A percentile compares a stretch with the other conserved stretches of the same genome.
These are phyloP conservation scores for Cladophialophora yegresii DNA, from an alignment of 2,329 filamentous ascomycete species.

Conservation along the genomic window DNA sequence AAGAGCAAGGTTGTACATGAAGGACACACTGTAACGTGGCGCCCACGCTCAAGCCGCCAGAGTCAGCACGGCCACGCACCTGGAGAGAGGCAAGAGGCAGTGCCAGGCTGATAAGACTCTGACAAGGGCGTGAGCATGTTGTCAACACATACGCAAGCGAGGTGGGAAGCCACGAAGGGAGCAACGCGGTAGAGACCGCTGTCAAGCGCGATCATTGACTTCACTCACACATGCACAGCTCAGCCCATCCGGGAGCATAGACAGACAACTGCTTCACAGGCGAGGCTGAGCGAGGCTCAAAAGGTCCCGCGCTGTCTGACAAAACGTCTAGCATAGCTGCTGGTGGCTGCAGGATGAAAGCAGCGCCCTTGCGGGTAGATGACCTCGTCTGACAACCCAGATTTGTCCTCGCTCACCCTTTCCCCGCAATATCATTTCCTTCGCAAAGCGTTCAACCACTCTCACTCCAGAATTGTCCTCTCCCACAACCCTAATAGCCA, in stretches of 20 bases:
- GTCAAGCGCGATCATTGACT: not conserved
- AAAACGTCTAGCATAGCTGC: too few relatives aligned
- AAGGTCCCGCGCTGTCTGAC: too few relatives aligned
- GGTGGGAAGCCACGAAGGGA: not conserved
- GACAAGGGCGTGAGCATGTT: too few relatives aligned
- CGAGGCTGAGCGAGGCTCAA: too few relatives aligned
- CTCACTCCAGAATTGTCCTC: not conserved
- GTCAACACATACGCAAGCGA: not conserved
- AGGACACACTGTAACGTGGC: too few relatives aligned
- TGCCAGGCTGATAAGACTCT: too few relatives aligned
- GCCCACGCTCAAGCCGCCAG: too few relatives aligned
- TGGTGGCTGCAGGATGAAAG: too few relatives aligned
- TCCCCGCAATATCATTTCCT: not conserved
- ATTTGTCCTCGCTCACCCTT: not conserved
- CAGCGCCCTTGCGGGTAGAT: too few relatives aligned
- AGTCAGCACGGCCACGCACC: too few relatives aligned
- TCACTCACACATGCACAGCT: not conserved
- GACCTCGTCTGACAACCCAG: not conserved
- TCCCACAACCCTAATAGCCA: not conserved
- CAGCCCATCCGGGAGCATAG: not conserved
- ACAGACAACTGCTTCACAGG: not conserved
- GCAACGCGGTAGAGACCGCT: not conserved
- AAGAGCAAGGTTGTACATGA: too few relatives aligned
- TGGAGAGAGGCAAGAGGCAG: too few relatives aligned
- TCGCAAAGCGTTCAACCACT: not conserved